Evolutionary conservation across 140 eudicot species (phyloP).

Genomic region (Anethum foeniculum): DNA sequence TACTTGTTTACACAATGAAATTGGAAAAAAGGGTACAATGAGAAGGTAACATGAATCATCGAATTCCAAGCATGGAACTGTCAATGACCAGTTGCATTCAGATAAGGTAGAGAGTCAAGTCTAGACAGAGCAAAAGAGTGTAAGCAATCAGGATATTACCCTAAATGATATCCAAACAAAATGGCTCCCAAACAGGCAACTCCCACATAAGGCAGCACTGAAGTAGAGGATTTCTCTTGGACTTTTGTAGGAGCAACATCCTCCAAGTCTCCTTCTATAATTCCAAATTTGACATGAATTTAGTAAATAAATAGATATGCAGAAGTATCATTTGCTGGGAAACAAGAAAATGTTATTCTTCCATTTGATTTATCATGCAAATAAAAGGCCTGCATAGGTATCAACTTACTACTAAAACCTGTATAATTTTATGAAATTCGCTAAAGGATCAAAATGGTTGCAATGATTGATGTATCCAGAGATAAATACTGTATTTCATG

Average conservation of each 20-base stretch:
- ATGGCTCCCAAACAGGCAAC: slow-evolving; percentile 97
- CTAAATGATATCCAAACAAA: slow-evolving; percentile 91
- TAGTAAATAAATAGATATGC: slow-evolving; percentile 9
- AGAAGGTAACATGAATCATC: neutral
- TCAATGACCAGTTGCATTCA: neutral
- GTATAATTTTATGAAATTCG: neutral
- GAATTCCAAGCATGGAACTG: neutral
- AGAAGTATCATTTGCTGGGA: neutral
- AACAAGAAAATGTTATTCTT: neutral
- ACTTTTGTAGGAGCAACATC: slow-evolving; percentile 41
- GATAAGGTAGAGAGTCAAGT: neutral
- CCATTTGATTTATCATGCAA: neutral
- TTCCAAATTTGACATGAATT: slow-evolving; percentile 5
- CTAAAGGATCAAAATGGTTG: neutral
- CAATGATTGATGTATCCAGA: neutral
- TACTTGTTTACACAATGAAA: neutral
- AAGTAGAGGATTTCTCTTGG: slow-evolving; percentile 54
- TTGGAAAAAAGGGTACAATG: neutral
- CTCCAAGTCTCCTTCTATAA: slow-evolving; percentile 56
- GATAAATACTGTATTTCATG: neutral
- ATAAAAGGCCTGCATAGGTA: neutral
- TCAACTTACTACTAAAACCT: neutral
- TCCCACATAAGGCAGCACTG: slow-evolving; percentile 91
- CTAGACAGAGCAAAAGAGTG: neutral
- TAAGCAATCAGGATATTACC: slow-evolving; percentile 35